phyloP scores from a whole-genome alignment of 768 basidiomycete genomes.

The Suillus americanus region DNA sequence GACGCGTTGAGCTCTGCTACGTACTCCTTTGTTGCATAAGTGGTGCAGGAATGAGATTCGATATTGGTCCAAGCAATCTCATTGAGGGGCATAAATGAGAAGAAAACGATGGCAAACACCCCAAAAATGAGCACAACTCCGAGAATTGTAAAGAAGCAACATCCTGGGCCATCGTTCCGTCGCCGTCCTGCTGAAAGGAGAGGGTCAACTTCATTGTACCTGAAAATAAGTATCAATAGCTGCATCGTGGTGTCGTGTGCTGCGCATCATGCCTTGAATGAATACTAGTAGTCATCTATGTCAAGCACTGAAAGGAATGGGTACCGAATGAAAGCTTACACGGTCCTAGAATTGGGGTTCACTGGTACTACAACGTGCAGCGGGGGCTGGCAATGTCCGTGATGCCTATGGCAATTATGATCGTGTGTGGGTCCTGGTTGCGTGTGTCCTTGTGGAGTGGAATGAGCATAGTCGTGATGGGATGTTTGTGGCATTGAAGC shows the following conservation, averaged over 20 bases:
- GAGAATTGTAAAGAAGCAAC: constrained; percentile 1
- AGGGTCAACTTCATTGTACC: not conserved
- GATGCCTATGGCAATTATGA: not conserved
- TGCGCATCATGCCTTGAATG: not conserved
- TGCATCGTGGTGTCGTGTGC: not conserved
- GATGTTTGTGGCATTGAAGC: not conserved
- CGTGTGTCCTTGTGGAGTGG: not conserved
- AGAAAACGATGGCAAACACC: not conserved
- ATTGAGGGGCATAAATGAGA: not conserved
- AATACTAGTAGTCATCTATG: not conserved
- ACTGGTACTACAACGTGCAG: not conserved
- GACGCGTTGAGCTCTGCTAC: constrained; percentile 29
- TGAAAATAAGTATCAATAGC: not conserved
- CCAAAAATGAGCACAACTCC: not conserved
- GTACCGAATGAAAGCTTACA: not conserved
- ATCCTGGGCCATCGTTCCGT: not conserved
- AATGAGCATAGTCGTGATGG: not conserved
- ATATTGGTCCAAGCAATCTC: constrained; percentile 17
- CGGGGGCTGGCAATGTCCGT: not conserved
- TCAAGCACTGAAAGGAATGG: too few species aligned
- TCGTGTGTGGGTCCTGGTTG: not conserved
- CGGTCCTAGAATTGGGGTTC: not conserved
- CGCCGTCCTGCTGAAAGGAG: not conserved
- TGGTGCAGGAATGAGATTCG: constrained; percentile 21
- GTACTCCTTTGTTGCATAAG: constrained; percentile 29